A percentile compares a stretch with the other conserved stretches of the same genome.
Evolutionary conservation across 116 monocot species (phyloP).

Genomic region (Cymodocea nodosa): DNA sequence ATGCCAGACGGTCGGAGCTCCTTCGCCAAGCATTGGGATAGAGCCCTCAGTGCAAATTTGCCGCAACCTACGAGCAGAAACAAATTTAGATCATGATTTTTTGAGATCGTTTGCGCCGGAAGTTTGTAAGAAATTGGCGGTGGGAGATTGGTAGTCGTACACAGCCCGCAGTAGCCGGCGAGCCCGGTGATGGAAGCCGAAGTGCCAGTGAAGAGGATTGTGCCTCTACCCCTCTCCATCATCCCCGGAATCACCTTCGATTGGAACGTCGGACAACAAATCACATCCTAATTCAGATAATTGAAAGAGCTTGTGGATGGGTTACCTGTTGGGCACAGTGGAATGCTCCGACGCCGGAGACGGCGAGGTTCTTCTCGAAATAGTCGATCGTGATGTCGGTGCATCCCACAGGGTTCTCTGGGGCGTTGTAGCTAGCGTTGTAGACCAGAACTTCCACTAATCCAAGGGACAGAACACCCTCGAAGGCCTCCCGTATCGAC

Average conservation of each 20-base stretch:
- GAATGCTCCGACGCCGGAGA: slow-evolving; percentile 49
- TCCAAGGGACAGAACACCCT: slow-evolving; percentile 65
- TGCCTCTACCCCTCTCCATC: slow-evolving; percentile 55
- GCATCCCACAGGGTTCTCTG: slow-evolving; percentile 12
- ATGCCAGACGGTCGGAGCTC: too few relatives aligned
- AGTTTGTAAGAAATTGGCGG: too few relatives aligned
- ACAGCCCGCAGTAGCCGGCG: slow-evolving; percentile 34
- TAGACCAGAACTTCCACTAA: slow-evolving; percentile 60
- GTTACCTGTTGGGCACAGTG: slow-evolving; percentile 44
- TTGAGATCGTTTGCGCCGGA: too few relatives aligned
- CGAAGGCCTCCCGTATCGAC: slow-evolving; percentile 63
- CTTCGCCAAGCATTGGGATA: too few relatives aligned
- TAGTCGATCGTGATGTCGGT: slow-evolving; percentile 25
- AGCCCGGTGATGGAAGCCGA: slow-evolving; percentile 38
- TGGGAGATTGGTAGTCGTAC: too few relatives aligned
- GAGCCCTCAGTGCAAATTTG: too few relatives aligned
- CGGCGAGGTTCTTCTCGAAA: slow-evolving; percentile 35
- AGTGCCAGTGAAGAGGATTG: slow-evolving; percentile 55
- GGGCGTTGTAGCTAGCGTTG: slow-evolving; percentile 29
- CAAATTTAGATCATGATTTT: too few relatives aligned
- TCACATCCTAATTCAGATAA: too few relatives aligned
- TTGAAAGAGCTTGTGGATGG: not conserved
- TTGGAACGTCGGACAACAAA: too few relatives aligned
- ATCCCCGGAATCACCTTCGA: slow-evolving; percentile 53
- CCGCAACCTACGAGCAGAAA: too few relatives aligned